phyloP scores from a whole-genome alignment of 2,329 filamentous ascomycete species.

The Bertia moriformis region DNA sequence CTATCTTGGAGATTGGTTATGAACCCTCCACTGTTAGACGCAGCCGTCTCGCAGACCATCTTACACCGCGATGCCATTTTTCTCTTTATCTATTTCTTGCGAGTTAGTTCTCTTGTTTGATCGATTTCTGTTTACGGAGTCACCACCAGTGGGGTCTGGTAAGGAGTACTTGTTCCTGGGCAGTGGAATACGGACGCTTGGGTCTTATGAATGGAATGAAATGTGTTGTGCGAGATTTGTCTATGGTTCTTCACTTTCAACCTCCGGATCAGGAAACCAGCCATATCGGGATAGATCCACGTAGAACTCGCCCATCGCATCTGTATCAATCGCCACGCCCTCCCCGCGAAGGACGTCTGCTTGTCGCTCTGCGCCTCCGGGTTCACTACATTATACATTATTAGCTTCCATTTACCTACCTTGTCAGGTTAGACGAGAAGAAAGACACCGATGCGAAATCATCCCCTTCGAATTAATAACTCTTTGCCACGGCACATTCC shows the following conservation, averaged over 20 bases:
- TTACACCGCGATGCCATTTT: neutral
- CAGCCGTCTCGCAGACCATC: neutral
- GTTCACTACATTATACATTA: constrained; percentile 11
- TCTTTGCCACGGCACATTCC: constrained; percentile 54
- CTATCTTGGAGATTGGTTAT: neutral
- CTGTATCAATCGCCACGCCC: constrained; percentile 21
- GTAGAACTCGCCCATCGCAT: constrained; percentile 24
- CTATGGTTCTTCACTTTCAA: constrained; percentile 22
- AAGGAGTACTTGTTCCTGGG: no score
- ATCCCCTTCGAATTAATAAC: constrained; percentile 51
- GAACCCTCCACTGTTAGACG: neutral
- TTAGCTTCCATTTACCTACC: neutral
- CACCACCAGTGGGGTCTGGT: no score
- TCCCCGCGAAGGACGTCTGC: constrained; percentile 21
- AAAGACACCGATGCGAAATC: constrained; percentile 42
- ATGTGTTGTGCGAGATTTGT: neutral
- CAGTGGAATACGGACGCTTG: no score
- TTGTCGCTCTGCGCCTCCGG: constrained; percentile 23
- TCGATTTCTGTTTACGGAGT: neutral
- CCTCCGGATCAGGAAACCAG: constrained; percentile 35
- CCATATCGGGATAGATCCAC: constrained; percentile 24
- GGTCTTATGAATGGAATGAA: neutral
- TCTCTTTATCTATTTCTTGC: neutral
- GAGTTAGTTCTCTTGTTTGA: no score
- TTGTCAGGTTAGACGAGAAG: constrained; percentile 1